Evolutionary conservation across 148 eudicot genomes (phyloP).

Genomic region (Limonium bicolor): DNA sequence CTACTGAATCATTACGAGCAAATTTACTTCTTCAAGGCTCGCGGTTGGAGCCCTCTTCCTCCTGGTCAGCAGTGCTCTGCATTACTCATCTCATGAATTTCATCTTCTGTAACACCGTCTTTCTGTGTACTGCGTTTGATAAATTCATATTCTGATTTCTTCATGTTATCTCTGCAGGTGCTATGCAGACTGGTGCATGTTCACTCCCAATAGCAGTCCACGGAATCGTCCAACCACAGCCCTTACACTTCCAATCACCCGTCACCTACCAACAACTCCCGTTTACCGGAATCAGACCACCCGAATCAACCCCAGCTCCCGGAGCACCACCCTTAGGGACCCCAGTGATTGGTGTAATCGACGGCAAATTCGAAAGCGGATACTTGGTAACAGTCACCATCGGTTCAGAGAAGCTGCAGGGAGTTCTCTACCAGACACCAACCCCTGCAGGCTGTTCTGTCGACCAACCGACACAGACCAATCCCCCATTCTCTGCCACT

Average conservation of each 20-base stretch:
- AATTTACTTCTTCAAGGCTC: conserved; percentile 56
- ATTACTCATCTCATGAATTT: background rate
- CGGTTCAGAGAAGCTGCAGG: conserved; percentile 60
- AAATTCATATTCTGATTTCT: background rate
- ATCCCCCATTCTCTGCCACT: background rate
- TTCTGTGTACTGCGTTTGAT: background rate
- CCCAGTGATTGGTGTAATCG: conserved; percentile 66
- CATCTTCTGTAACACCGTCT: background rate
- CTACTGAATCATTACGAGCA: conserved; percentile 84
- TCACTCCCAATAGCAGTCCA: conserved; percentile 21
- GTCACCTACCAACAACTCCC: conserved; percentile 4
- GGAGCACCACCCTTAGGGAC: conserved; percentile 17
- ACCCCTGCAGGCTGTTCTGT: conserved; percentile 1
- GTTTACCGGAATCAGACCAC: background rate
- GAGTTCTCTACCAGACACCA: conserved; percentile 63
- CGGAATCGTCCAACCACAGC: conserved; percentile 6
- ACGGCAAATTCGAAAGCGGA: conserved; percentile 95
- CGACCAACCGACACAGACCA: background rate
- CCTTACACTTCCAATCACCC: conserved; percentile 13
- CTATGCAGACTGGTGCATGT: conserved; percentile 20
- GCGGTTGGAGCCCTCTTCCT: conserved; percentile 35
- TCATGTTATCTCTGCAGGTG: conserved; percentile 23
- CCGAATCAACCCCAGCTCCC: conserved; percentile 4
- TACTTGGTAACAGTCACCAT: conserved; percentile 76
- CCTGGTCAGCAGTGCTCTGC: conserved; percentile 11